These are phyloP conservation scores for Musa beccarii DNA, from an alignment of 176 grass and related monocot species.

Conservation along the genomic window DNA sequence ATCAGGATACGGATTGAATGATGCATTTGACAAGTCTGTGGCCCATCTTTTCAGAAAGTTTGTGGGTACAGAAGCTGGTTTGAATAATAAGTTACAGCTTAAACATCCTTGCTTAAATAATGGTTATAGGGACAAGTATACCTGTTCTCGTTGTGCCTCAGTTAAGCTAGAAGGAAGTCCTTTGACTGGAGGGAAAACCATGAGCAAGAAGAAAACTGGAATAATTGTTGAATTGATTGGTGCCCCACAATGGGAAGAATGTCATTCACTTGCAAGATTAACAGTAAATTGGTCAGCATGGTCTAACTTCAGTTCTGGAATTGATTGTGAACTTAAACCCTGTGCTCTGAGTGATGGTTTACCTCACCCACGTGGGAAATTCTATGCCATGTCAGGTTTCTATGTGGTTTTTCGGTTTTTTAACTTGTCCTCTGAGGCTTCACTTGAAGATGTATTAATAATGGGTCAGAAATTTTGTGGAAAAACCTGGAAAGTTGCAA, in stretches of 20 bases:
- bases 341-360: constrained; percentile 62
- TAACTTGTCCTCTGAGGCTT: constrained; percentile 71
- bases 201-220: constrained; percentile 41
- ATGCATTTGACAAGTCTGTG: constrained; percentile 96
- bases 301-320: constrained; percentile 50
- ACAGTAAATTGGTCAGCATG: constrained; percentile 77
- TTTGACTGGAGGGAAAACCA: constrained; percentile 34
- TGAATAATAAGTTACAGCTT: constrained; percentile 54
- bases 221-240: constrained; percentile 65
- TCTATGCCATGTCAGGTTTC: constrained; percentile 93
- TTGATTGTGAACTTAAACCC: constrained; percentile 68
- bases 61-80: constrained; percentile 21
- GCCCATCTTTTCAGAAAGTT: constrained; percentile 60
- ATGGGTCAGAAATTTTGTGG: constrained; percentile 74
- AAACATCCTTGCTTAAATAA: constrained; percentile 87
- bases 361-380: constrained; percentile 63
- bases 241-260: constrained; percentile 76
- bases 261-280: constrained; percentile 62
- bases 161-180: constrained; percentile 65
- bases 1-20: constrained; percentile 91
- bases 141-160: constrained; percentile 59
- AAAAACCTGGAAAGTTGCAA: constrained; percentile 83
- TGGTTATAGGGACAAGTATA: constrained; percentile 83
- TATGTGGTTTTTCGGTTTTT: constrained; percentile 96
- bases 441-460: constrained; percentile 63